Evolutionary conservation across 2,329 filamentous ascomycete species (phyloP), one percentile per base, ranked within the genome.

Genomic region (Sporothrix pallida): DNA sequence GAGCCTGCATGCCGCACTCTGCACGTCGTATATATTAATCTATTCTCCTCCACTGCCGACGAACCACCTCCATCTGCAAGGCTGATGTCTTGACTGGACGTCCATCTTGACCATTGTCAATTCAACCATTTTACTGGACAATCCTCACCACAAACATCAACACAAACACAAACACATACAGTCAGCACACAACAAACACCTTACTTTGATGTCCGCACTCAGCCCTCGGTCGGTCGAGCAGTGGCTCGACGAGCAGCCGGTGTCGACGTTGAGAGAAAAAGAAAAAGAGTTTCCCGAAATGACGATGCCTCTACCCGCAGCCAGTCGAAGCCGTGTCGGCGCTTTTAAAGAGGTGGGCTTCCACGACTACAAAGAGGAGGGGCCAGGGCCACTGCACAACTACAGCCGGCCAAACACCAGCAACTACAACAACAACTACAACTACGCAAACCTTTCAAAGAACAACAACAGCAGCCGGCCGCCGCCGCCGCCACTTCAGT

Each of bases 221-320:
- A 70, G 71, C 46, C 65, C 70, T 2, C 58, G 23, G 50, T 72
- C 74, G 1, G 71, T 74, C 26, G 63, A 75, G 69, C 73, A 70
- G 20, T 75, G 75, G 74, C 73, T 73, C 23, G 52, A 72, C 42
- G 31, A 69, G 15, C 72, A 72, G 44, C 62, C 52, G 2, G 26
- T 10, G 26, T 44, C 71, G 8, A 26, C 23, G 23, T 26, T 26
- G 23, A 26, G 23, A 26, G 23, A 26, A 26, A 15, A 67, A 31
- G 67, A 26, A 48, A n/a, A 65, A 10, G 31, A 65, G 20, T n/a
- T n/a, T 7, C 58, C 26, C 2, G 13, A 7, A n/a, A 69, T 3
- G 23, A 1, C n/a, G 17, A 31, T 13, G 7, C 8, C 23, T 1
- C 13, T 17, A 23, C 10, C 56, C 3, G 15, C 60, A 9, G 5